Evolutionary conservation across 1,284 basidiomycete species (phyloP).

Genomic region (Amylostereum chailletii): DNA sequence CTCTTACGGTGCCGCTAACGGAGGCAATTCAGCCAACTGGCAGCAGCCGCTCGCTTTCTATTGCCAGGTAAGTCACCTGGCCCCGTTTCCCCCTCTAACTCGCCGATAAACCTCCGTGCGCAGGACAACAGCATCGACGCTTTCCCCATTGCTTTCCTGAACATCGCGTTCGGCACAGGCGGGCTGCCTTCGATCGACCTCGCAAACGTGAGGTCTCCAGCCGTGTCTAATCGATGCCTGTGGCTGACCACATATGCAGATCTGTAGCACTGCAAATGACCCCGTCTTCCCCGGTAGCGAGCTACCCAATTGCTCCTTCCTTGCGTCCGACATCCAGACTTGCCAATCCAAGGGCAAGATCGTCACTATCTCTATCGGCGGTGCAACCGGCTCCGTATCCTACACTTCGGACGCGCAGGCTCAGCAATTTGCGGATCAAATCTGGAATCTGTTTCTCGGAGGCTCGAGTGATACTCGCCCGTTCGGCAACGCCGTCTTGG

Average conservation of each 20-base stretch:
- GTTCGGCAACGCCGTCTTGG: slow-evolving; percentile 54
- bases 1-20: slow-evolving; percentile 46
- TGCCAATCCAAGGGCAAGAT: slow-evolving; percentile 61
- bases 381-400: slow-evolving; percentile 42
- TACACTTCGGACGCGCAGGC: slow-evolving; percentile 50
- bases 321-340: slow-evolving; percentile 45
- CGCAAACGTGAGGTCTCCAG: slow-evolving; percentile 36
- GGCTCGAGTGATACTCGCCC: slow-evolving; percentile 47
- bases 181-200: slow-evolving; percentile 51
- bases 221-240: neutral
- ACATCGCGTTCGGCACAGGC: slow-evolving; percentile 46
- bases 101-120: slow-evolving; percentile 1
- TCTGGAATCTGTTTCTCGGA: slow-evolving; percentile 63
- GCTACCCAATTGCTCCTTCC: slow-evolving; percentile 46
- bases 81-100: neutral
- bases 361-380: slow-evolving; percentile 56
- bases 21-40: slow-evolving; percentile 31
- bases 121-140: slow-evolving; percentile 43
- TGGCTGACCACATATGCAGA: slow-evolving; percentile 23
- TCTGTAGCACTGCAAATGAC: slow-evolving; percentile 34
- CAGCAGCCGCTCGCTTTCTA: slow-evolving; percentile 43
- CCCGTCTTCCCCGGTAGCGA: slow-evolving; percentile 43
- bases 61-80: slow-evolving; percentile 29
- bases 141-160: slow-evolving; percentile 52
- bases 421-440: slow-evolving; percentile 40